Percentiles rank a stretch among this genome's conserved stretches.
Evolutionary conservation across 495 filamentous ascomycete species (phyloP).

Genomic region (Penicillium lagena): DNA sequence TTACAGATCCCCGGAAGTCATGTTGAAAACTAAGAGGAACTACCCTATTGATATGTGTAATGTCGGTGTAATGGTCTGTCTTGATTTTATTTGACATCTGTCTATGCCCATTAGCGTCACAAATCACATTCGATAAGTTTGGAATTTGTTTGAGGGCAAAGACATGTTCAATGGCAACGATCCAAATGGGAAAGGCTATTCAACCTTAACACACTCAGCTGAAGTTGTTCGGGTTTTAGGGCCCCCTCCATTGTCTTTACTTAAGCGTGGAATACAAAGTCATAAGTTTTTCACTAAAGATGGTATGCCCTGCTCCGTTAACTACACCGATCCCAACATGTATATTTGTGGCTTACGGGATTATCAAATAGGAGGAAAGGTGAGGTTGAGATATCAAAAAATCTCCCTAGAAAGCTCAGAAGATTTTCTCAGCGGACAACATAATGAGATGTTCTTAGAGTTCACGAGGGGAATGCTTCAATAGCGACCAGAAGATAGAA

Average conservation of each 20-base stretch:
- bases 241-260: constrained; percentile 35
- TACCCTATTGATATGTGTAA: constrained; percentile 47
- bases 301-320: constrained; percentile 17
- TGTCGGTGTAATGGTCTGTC: constrained; percentile 39
- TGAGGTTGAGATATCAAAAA: constrained; percentile 18
- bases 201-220: constrained; percentile 38
- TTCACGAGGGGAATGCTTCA: constrained; percentile 43
- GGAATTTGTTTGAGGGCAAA: constrained; percentile 40
- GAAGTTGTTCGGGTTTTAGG: constrained; percentile 40
- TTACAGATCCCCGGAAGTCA: constrained; percentile 43
- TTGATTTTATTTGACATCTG: not conserved
- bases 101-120: no score
- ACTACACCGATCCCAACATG: not conserved
- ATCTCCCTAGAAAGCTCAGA: constrained; percentile 28
- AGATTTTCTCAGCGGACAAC: constrained; percentile 21
- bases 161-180: constrained; percentile 40
- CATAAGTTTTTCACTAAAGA: constrained; percentile 30
- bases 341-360: constrained; percentile 4
- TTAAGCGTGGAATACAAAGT: constrained; percentile 27
- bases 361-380: constrained; percentile 21
- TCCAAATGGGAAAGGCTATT: constrained; percentile 34
- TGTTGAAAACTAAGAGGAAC: constrained; percentile 36
- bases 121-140: constrained; percentile 21
- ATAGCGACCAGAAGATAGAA: constrained; percentile 40
- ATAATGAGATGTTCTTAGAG: constrained; percentile 33